Conservation (phyloP, 1,139 yeast genomes). For the Suhomyces bribrorum region DNA sequence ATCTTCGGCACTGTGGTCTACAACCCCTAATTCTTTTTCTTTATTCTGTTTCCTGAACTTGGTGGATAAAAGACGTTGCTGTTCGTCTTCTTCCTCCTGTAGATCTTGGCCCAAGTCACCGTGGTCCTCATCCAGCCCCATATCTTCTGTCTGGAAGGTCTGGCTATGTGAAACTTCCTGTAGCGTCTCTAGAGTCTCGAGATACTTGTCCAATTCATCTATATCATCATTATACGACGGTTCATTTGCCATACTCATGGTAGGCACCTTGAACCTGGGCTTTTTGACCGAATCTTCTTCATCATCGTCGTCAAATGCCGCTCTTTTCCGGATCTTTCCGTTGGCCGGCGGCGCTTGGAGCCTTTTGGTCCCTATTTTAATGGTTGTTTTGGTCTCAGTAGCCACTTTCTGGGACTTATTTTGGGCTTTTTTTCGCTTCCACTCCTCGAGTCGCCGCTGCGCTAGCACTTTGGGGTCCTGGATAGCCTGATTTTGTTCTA, state of each 20-base stretch:
- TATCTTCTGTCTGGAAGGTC: neutral
- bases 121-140: slow-evolving; percentile 15
- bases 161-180: neutral
- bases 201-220: slow-evolving; percentile 14
- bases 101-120: slow-evolving; percentile 20
- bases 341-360: neutral
- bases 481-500: neutral
- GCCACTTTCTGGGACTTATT: slow-evolving; percentile 2
- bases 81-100: slow-evolving; percentile 23
- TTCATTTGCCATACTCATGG: neutral
- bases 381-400: slow-evolving; percentile 7
- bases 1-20: slow-evolving; percentile 49
- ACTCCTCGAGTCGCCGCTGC: slow-evolving; percentile 40
- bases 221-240: slow-evolving; percentile 6
- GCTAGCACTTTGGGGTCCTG: slow-evolving; percentile 12
- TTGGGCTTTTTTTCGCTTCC: slow-evolving; percentile 35
- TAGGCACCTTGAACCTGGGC: slow-evolving; percentile 31
- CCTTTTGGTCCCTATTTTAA: slow-evolving; percentile 3
- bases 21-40: slow-evolving; percentile 33
- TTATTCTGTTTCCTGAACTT: slow-evolving; percentile 36
- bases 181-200: slow-evolving; percentile 5
- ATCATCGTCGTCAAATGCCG: slow-evolving; percentile 23
- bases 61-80: slow-evolving; percentile 26
- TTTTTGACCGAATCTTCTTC: slow-evolving; percentile 15
- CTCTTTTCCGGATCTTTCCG: slow-evolving; percentile 6